Percentiles rank a stretch among this genome's conserved stretches.
These are phyloP conservation scores for Uromyces viciae-fabae DNA, from an alignment of 1,284 basidiomycete genomes.

Conservation along the genomic window DNA sequence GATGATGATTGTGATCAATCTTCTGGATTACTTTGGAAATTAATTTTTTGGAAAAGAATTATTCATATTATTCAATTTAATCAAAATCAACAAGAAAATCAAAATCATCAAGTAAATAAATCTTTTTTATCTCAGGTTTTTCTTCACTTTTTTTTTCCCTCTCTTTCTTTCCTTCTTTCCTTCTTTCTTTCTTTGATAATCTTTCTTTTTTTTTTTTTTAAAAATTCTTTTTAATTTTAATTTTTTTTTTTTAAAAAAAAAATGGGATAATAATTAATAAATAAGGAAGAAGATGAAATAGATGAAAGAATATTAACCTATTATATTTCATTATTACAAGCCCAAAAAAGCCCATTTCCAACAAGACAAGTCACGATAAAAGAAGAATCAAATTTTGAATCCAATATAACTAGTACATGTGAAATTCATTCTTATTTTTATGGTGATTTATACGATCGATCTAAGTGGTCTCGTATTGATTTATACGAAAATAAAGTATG, in stretches of 20 bases:
- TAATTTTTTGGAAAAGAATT: constrained; percentile 32
- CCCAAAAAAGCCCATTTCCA: not conserved
- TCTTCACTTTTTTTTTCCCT: not conserved
- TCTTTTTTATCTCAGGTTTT: no score
- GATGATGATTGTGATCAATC: not conserved
- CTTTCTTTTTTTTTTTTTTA: not conserved
- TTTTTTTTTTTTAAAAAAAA: no score
- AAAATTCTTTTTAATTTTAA: no score
- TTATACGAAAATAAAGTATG: constrained; percentile 34
- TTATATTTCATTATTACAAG: constrained; percentile 37
- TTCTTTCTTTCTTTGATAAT: constrained; percentile 1
- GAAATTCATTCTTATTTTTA: constrained; percentile 36
- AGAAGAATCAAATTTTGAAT: no score
- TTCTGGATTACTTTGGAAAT: constrained; percentile 12
- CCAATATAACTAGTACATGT: no score
- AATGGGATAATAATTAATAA: not conserved
- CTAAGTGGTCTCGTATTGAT: not conserved
- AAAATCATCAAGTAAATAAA: no score
- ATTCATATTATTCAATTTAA: constrained; percentile 20
- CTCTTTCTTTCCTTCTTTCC: not conserved
- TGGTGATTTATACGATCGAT: constrained; percentile 2
- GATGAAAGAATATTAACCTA: constrained; percentile 27
- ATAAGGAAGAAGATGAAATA: constrained; percentile 21
- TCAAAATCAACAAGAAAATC: no score
- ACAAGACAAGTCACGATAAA: no score